A percentile compares a stretch with the other conserved stretches of the same genome.
Conservation (phyloP, 2,329 filamentous ascomycete species). For the Fusarium coffeatum region DNA sequence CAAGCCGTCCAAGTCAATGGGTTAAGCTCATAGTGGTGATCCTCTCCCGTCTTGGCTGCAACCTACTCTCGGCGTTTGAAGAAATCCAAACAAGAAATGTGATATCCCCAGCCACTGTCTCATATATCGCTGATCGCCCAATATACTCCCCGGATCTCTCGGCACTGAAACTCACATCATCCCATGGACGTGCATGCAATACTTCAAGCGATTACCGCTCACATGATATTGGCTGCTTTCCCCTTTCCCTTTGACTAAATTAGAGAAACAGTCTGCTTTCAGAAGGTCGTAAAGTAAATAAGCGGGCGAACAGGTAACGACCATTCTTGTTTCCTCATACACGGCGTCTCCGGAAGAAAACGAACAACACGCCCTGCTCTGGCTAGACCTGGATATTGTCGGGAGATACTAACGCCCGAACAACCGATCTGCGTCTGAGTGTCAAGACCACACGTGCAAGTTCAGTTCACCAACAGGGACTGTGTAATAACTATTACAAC, state of each 20-base stretch:
- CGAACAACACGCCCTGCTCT: conserved; percentile 18
- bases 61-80: conserved; percentile 6
- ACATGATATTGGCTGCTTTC: conserved; percentile 9
- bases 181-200: conserved; percentile 11
- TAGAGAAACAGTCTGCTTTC: conserved; percentile 28
- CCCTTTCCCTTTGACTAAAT: neutral
- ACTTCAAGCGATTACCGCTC: conserved; percentile 1
- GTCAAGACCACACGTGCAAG: conserved; percentile 14
- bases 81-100: conserved; percentile 12
- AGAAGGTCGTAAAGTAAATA: conserved; percentile 43
- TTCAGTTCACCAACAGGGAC: conserved; percentile 18
- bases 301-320: conserved; percentile 1
- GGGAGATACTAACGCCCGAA: conserved; percentile 22
- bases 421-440: conserved; percentile 8
- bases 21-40: conserved; percentile 23
- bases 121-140: conserved; percentile 25
- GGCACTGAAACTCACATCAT: conserved; percentile 18
- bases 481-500: conserved; percentile 34
- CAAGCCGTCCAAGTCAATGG: neutral
- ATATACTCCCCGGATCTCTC: conserved; percentile 34
- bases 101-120: conserved; percentile 17
- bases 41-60: conserved; percentile 38
- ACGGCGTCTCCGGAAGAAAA: conserved; percentile 15
- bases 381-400: conserved; percentile 15
- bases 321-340: conserved; percentile 10